A percentile compares a stretch with the other conserved stretches of the same genome.
Evolutionary conservation across 2,329 filamentous ascomycete species (phyloP).

Genomic region (Trichoderma sp.): DNA sequence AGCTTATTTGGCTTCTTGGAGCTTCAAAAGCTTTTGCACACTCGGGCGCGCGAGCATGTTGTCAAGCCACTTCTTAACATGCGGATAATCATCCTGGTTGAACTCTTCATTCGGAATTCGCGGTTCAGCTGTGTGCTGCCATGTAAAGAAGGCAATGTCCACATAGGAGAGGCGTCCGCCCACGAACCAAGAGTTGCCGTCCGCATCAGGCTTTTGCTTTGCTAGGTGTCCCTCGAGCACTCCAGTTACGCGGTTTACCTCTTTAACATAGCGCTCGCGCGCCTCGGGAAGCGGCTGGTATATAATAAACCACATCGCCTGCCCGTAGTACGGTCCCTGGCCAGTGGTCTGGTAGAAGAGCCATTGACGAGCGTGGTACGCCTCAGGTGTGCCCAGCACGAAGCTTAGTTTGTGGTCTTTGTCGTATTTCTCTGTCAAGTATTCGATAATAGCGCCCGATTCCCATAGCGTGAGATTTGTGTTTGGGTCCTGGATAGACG

Average conservation of each 20-base stretch:
- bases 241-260: constrained; percentile 18
- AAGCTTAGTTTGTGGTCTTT: constrained; percentile 36
- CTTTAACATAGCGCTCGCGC: constrained; percentile 12
- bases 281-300: constrained; percentile 15
- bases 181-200: constrained; percentile 13
- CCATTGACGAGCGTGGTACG: constrained; percentile 42
- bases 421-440: constrained; percentile 40
- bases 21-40: constrained; percentile 7
- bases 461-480: constrained; percentile 36
- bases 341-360: constrained; percentile 46
- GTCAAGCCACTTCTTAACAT: constrained; percentile 19
- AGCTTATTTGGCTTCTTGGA: constrained; percentile 13
- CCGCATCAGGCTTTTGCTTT: constrained; percentile 17
- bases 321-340: constrained; percentile 46
- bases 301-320: constrained; percentile 39
- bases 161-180: constrained; percentile 14
- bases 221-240: constrained; percentile 14
- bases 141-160: constrained; percentile 20
- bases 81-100: constrained; percentile 13
- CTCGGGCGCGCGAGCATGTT: constrained; percentile 8
- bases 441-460: constrained; percentile 40
- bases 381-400: constrained; percentile 35
- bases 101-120: constrained; percentile 21
- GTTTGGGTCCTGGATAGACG: constrained; percentile 43
- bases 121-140: constrained; percentile 19